Base-by-base conservation (phyloP, 495 filamentous ascomycete genomes). In the Penicillium turbatum region DNA sequence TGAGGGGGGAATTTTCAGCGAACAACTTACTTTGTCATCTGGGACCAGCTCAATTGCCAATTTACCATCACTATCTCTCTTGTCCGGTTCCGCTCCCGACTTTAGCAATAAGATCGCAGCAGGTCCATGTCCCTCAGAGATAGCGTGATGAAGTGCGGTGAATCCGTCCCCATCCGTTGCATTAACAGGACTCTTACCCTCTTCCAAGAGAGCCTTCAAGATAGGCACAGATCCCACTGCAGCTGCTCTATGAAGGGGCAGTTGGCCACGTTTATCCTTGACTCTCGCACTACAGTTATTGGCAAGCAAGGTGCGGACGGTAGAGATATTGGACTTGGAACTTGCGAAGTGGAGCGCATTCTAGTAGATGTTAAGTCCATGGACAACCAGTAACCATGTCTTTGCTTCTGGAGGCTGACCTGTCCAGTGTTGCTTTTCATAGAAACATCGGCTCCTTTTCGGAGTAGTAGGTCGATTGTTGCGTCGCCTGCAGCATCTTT, bases 81-180 rank as follows among this genome's bases (percentile, higher is more conserved):
- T 91, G 53, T 90, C 87, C 5, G 80, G 80, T 66, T 92, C 90
- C 0, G 92, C 92, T 0, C 93, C 92, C 1, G 85, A 85, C 64
- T 87, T 95, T 26, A 98, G 69, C 44, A 98, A 66, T 12, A 85
- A 74, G 19, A 96, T 72, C 0, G 92, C 93, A 1, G 91, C 83
- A 70, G 96, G 89, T 0, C 92, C 93, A 67, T 96, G 92, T 0
- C 93, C 93, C 68, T 98, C 93, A 0, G 89, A 87, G 54, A 97
- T 80, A 2, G 88, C 93, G 73, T 99, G 95, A 70, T 99, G 93
- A 63, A 99, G 71, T 12, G 92, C 84, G 31, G 95, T 97, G 52
- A 87, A 77, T 1, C 92, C 92, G 49, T 88, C 82, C 9, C 74
- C 73, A 73, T 99, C 93, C n/a, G 85, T 86, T 13, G 91, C 86